A percentile compares a stretch with the other conserved stretches of the same genome.
These are phyloP conservation scores for Monascus ruber DNA, from an alignment of 2,329 filamentous ascomycete genomes.

Conservation along the genomic window DNA sequence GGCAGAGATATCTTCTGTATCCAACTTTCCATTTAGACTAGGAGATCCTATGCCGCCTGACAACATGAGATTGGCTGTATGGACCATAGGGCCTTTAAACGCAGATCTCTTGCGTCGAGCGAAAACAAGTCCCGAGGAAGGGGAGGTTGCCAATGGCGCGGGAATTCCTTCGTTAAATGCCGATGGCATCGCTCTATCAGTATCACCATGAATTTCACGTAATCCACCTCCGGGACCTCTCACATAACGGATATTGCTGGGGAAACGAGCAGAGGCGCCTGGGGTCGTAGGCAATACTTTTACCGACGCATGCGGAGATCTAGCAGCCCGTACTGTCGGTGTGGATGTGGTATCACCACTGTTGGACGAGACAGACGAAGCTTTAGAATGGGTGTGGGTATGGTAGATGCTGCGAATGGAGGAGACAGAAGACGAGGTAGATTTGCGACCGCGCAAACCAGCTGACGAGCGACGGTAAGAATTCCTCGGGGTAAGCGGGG, in stretches of 20 bases:
- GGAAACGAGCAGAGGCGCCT: conserved; percentile 58
- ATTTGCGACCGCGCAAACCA: conserved; percentile 82
- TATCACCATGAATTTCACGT: conserved; percentile 14
- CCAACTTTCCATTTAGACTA: conserved; percentile 18
- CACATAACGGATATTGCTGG: conserved; percentile 74
- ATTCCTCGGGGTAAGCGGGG: conserved; percentile 76
- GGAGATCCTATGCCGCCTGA: conserved; percentile 19
- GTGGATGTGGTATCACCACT: conserved; percentile 58
- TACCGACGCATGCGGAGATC: conserved; percentile 78
- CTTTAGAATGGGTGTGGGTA: conserved; percentile 83
- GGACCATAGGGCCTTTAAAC: conserved; percentile 35
- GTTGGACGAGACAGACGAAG: conserved; percentile 80
- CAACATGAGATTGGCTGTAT: conserved; percentile 24
- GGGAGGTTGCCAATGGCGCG: conserved; percentile 25
- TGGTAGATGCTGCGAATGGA: conserved; percentile 87
- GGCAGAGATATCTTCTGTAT: conserved; percentile 8
- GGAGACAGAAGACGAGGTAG: conserved; percentile 88
- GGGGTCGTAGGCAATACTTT: conserved; percentile 93
- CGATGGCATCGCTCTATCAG: conserved; percentile 14
- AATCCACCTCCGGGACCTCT: conserved; percentile 36
- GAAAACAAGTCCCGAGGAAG: conserved; percentile 34
- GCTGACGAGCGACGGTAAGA: conserved; percentile 72
- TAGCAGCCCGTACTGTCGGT: conserved; percentile 54
- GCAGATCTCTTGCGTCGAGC: conserved; percentile 34
- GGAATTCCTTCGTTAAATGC: conserved; percentile 29